These are phyloP conservation scores for Neonectria magnoliae DNA, from an alignment of 2,329 filamentous ascomycete genomes.

Conservation along the genomic window DNA sequence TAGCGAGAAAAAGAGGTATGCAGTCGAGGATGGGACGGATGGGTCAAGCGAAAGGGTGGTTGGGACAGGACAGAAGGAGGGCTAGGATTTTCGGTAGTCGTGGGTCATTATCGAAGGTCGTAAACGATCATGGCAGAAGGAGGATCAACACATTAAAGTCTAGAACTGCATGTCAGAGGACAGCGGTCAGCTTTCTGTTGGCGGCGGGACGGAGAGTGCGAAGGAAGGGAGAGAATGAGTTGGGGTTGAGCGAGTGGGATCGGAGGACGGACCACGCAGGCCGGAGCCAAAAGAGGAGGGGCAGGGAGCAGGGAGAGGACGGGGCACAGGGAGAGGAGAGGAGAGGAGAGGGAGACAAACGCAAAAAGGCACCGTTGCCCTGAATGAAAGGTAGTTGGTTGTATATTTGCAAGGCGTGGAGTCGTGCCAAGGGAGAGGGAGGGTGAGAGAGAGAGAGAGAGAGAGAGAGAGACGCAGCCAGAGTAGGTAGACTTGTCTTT, in stretches of 20 bases:
- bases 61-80: constrained; percentile 24
- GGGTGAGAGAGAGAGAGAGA: not conserved
- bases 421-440: constrained; percentile 5
- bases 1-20: not conserved
- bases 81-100: constrained; percentile 36
- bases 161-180: constrained; percentile 37
- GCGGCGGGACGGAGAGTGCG: constrained; percentile 23
- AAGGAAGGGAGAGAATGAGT: constrained; percentile 36
- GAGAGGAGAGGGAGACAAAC: constrained; percentile 31
- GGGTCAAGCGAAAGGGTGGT: constrained; percentile 25
- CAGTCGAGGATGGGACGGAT: constrained; percentile 13
- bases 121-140: constrained; percentile 40
- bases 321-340: constrained; percentile 26
- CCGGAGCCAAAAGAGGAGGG: constrained; percentile 42
- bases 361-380: constrained; percentile 16
- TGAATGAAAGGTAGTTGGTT: constrained; percentile 4
- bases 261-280: constrained; percentile 34
- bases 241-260: constrained; percentile 31
- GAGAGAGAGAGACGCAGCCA: not conserved
- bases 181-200: constrained; percentile 35
- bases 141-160: constrained; percentile 42
- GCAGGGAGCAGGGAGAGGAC: constrained; percentile 29
- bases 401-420: constrained; percentile 9
- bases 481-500: constrained; percentile 10
- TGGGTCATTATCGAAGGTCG: constrained; percentile 43